Evolutionary conservation across 805 yeast species (phyloP).

Genomic region (Ogataea philodendri): DNA sequence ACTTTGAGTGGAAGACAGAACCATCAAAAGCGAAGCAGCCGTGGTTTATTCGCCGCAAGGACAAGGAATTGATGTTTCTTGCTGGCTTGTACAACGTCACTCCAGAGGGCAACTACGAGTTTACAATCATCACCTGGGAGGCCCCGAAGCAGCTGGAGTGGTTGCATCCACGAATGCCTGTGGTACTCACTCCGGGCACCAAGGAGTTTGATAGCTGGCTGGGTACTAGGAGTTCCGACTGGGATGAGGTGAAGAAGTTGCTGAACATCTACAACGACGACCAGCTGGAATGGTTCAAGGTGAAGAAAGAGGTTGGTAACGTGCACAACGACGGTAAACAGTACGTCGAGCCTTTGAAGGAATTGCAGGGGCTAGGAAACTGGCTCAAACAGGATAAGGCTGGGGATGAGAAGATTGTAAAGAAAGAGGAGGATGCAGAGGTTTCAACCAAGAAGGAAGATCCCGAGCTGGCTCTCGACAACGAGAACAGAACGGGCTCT

Average conservation of each 20-base stretch:
- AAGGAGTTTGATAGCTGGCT: constrained; percentile 67
- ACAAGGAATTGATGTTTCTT: constrained; percentile 53
- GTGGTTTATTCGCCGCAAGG: constrained; percentile 57
- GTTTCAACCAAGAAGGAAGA: constrained; percentile 1
- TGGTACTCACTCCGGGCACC: constrained; percentile 58
- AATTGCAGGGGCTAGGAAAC: not conserved
- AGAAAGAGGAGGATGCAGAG: not conserved
- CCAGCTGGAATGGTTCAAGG: constrained; percentile 52
- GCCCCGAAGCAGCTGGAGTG: constrained; percentile 61
- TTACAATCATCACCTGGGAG: constrained; percentile 70
- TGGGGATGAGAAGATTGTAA: not conserved
- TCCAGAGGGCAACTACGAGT: constrained; percentile 42
- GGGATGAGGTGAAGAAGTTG: constrained; percentile 37
- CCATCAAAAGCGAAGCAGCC: constrained; percentile 51
- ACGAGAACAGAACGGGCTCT: too few relatives aligned
- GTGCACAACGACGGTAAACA: constrained; percentile 45
- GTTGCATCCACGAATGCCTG: constrained; percentile 80
- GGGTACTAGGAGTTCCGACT: constrained; percentile 39
- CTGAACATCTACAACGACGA: constrained; percentile 39
- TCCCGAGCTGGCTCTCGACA: too few relatives aligned
- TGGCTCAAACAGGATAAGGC: constrained; percentile 1
- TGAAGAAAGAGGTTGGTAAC: constrained; percentile 63
- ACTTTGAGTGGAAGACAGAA: constrained; percentile 70
- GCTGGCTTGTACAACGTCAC: constrained; percentile 53
- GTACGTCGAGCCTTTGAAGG: constrained; percentile 29